Evolutionary conservation across 1,139 yeast genomes (phyloP), one percentile per base, ranked within the genome.

Genomic region (Pichia terricola): DNA sequence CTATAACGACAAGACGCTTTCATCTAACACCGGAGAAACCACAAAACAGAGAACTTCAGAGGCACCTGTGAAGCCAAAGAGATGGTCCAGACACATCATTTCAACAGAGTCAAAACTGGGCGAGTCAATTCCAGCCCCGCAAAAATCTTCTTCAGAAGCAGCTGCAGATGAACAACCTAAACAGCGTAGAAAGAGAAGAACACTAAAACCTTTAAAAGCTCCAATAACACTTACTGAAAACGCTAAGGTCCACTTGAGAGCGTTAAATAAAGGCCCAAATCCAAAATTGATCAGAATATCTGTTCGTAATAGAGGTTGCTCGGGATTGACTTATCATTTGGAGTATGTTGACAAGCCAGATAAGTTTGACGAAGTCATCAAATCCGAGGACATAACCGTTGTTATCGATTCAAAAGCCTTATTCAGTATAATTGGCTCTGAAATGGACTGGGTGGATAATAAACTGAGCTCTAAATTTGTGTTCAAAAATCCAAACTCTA

Each of bases 361-460:
- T 11, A 87, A 88, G 65, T 91, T 89, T 58, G 98, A 91, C 63
- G 98, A 91, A 65, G 72, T 81, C 49, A 86, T 91, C 22, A 86
- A 79, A 53, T 97, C 89, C 65, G 96, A 88, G 56, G 96, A 94
- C 28, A 95, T 91, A 40, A 85, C 80, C 64, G 95, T 91, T 4
- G 72, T 89, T 50, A 87, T 91, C 45, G 98, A 91, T 63, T 88
- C 97, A 28, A 91, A 91, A 64, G 97, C 98, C 2, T 71, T 91
- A 48, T 89, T 91, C 63, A 83, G 94, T 52, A 89, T 91, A 42
- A 95, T 91, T 48, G 98, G 98, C 1, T 83, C 95, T 4, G 95
- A 88, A 65, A 91, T 91, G 98, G 98, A 91, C 66, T 91, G 96
- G 95, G 71, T 86, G 47, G 97, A 91, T 59, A 96, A 91, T 61